Evolutionary conservation across 306 rosid species (phyloP), one percentile per base, ranked within the genome.

Genomic region (Malus asiatica): DNA sequence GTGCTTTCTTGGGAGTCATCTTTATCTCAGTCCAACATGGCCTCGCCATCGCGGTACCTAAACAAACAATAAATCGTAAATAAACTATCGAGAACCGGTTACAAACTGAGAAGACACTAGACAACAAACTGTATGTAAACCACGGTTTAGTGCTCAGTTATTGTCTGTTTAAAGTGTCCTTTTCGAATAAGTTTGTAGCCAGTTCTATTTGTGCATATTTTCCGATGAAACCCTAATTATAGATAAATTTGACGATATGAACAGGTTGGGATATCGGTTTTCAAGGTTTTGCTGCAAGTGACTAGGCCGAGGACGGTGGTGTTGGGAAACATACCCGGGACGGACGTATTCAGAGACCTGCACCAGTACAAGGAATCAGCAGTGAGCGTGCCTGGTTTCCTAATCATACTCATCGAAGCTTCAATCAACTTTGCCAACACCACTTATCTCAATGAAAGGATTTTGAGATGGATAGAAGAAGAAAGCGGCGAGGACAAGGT

Each of bases 351-450:
- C 33, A 72, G 97, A 72, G 85, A 95, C 83, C 77, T 89, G 80
- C 87, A 92, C 76, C 99, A 95, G 60, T 95, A 95, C 51, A 86
- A 86, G 83, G 90, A 95, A 14, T 63, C 78, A 3, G 92, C 99
- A 58, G 70, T 57, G 52, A 82, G 59, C 57, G 76, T 88, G 72
- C 96, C 95, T 30, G 97, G 97, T 55, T 90, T 92, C 83, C 93
- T 95, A 68, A 86, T 95, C 60, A 66, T 95, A 68, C 84, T 97
- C 86, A 87, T 95, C n/a, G 97, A 92, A 81, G 95, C 99, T 84
- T 91, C 99, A 11, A 88, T 95, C 85, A 95, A 90, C 84, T 95
- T 95, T 70, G 91, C 99, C 10, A 95, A 95, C 82, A 84, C 85
- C 70, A 85, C 91, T 29, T 95, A 95, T 81, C 97, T 95, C 48